phyloP scores from a whole-genome alignment of 2,329 filamentous ascomycete species.

The Leptographium radiaticola region DNA sequence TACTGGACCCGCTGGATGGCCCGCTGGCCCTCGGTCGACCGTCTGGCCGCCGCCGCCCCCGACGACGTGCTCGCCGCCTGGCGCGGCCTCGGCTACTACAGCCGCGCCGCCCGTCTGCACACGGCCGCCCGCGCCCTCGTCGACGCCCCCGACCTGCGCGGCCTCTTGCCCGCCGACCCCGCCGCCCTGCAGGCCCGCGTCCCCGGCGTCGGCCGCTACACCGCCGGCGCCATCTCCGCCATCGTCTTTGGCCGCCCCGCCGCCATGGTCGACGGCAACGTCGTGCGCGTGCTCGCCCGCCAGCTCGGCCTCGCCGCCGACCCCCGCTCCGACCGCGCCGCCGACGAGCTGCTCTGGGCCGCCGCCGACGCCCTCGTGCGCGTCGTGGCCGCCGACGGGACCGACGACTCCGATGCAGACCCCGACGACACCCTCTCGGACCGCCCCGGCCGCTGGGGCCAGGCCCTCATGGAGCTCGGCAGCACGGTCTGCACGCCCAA shows the following conservation, averaged over 20 bases:
- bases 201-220: conserved; percentile 49
- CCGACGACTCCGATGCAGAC: conserved; percentile 5
- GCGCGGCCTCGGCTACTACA: conserved; percentile 52
- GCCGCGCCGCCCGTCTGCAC: conserved; percentile 47
- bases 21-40: conserved; percentile 44
- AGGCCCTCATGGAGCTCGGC: conserved; percentile 52
- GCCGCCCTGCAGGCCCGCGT: conserved; percentile 35
- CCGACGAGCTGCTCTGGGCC: conserved; percentile 43
- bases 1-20: conserved; percentile 52
- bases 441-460: conserved; percentile 47
- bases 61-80: conserved; percentile 46
- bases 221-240: conserved; percentile 47
- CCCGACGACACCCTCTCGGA: conserved; percentile 16
- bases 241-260: conserved; percentile 48
- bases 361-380: conserved; percentile 43
- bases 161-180: conserved; percentile 34
- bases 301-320: conserved; percentile 45
- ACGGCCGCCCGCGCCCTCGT: conserved; percentile 40
- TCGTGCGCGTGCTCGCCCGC: conserved; percentile 45
- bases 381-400: conserved; percentile 25
- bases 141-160: conserved; percentile 24
- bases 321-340: conserved; percentile 39
- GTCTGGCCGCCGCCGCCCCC: conserved; percentile 36
- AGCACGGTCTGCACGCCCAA: conserved; percentile 49
- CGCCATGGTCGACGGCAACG: conserved; percentile 52